Percentiles rank a stretch among this genome's conserved stretches.
Conservation (phyloP, 225 moss, liverwort and hornwort genomes). For the Bryoerythrophyllum caledonicum region DNA sequence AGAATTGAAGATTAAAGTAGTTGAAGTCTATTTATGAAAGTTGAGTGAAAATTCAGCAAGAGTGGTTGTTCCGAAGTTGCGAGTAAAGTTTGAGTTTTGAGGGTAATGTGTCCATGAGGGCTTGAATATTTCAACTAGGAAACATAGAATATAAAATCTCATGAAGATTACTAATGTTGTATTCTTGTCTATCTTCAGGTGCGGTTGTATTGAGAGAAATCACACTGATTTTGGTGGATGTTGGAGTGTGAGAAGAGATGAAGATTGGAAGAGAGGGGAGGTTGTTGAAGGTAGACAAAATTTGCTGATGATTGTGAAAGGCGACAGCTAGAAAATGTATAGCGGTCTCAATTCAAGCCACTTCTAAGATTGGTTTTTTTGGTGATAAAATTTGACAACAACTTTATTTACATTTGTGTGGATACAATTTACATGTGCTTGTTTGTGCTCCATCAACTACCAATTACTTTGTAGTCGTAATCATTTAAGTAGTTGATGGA, state of each 20-base stretch:
- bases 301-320: not conserved
- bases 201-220: constrained; percentile 34
- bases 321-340: constrained; percentile 3
- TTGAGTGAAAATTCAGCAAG: too few relatives aligned
- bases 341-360: constrained; percentile 18
- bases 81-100: too few relatives aligned
- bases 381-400: constrained; percentile 23
- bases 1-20: too few relatives aligned
- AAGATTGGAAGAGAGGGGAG: not conserved
- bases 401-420: not conserved
- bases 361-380: constrained; percentile 1
- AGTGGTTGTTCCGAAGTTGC: too few relatives aligned
- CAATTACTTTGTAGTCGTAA: not conserved
- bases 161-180: not conserved
- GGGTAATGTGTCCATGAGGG: too few relatives aligned
- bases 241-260: not conserved
- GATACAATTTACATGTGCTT: not conserved
- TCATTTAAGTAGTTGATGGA: not conserved
- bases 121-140: too few relatives aligned
- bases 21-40: too few relatives aligned
- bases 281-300: not conserved
- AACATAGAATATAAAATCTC: not conserved
- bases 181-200: constrained; percentile 28
- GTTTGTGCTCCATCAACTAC: not conserved
- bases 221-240: not conserved